phyloP scores from a whole-genome alignment of 176 grass and related monocot species.

The Leersia perrieri region DNA sequence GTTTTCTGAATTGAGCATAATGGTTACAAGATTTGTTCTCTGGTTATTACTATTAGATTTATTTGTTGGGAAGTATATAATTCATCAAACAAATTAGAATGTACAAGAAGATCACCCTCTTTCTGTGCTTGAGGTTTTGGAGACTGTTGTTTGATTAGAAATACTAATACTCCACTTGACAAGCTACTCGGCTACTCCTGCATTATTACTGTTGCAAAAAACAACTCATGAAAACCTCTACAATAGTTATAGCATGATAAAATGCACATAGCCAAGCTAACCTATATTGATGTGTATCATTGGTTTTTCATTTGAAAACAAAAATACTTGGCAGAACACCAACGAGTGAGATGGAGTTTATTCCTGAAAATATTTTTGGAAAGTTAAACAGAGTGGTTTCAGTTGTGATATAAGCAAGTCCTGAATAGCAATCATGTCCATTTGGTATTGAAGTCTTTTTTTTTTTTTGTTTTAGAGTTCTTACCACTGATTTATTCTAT shows the following conservation, averaged over 20 bases:
- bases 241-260: slow-evolving; percentile 7
- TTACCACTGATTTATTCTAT: neutral
- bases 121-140: neutral
- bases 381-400: neutral
- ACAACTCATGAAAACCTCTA: neutral
- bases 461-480: neutral
- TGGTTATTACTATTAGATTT: neutral
- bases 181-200: neutral
- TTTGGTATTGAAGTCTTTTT: neutral
- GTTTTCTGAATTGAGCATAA: neutral
- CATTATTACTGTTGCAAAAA: neutral
- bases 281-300: neutral
- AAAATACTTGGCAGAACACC: neutral
- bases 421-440: neutral
- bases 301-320: neutral
- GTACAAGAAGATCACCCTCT: neutral
- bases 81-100: neutral
- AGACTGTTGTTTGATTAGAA: neutral
- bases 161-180: slow-evolving; percentile 4
- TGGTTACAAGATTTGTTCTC: neutral
- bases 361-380: neutral
- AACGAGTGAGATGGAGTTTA: neutral
- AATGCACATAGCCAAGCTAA: neutral
- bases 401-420: neutral
- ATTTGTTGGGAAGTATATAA: neutral